Conservation (phyloP, 2,329 filamentous ascomycete genomes). For the Truncatella angustata region DNA sequence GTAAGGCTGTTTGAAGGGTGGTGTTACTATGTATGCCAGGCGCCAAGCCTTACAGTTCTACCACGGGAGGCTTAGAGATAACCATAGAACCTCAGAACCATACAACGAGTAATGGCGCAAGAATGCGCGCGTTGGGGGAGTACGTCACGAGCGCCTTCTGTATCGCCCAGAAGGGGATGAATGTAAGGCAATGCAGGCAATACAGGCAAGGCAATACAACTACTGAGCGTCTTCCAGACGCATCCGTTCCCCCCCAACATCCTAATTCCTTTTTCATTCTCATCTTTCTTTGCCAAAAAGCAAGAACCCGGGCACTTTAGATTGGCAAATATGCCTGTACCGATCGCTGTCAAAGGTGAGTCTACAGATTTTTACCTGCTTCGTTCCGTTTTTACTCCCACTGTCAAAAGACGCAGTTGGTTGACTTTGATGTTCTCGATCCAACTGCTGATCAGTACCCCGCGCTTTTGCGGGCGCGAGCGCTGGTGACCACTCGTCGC, state of each 20-base stretch:
- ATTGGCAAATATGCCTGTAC: constrained; percentile 1
- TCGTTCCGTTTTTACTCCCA: neutral
- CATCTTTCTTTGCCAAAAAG: neutral
- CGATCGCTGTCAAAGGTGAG: constrained; percentile 5
- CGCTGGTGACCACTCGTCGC: too few relatives aligned
- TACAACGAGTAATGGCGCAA: neutral
- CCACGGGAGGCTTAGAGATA: too few relatives aligned
- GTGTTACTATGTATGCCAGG: too few relatives aligned
- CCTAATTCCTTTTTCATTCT: neutral
- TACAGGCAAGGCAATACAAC: neutral
- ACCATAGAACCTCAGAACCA: neutral
- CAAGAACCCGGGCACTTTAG: neutral
- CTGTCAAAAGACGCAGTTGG: neutral
- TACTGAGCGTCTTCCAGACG: neutral
- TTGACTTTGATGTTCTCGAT: neutral
- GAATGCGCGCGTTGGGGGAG: neutral
- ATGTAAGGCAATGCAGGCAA: neutral
- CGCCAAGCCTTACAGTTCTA: too few relatives aligned
- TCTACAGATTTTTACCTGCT: neutral
- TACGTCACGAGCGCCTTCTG: constrained; percentile 2
- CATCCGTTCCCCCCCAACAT: neutral
- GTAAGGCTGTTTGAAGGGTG: too few relatives aligned
- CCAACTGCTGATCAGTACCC: neutral
- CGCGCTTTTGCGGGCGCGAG: constrained; percentile 2
- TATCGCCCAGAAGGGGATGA: neutral